Base-by-base conservation (phyloP, 139 green algal species). In the Chlamydomonas urium region DNA sequence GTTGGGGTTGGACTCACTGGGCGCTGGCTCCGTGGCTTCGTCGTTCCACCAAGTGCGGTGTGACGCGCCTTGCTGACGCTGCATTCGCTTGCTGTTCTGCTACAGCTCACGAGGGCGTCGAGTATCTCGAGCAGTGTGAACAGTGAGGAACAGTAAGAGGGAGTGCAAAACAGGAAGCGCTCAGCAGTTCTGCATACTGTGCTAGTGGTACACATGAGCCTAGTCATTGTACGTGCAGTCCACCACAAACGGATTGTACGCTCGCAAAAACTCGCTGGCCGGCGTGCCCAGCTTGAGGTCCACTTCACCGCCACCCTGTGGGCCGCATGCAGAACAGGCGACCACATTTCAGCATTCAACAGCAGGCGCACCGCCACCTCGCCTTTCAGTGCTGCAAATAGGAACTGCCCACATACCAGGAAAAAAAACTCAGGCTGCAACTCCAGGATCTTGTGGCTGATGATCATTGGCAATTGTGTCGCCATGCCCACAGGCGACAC, bases 211-310 rank as follows among this genome's bases (percentile, higher is more conserved):
- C 45, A 56, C 21, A 56, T 56, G 45, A n/a, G n/a, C n/a, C n/a
- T n/a, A n/a, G n/a, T 56, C 21, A 21, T 56, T 21, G 21, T 56
- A 67, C 23, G 60, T 67, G 60, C 31, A 47, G 73, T 93, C 85
- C 21, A 86, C 33, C 0, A 93, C 74, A 19, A 86, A 72, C 0
- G 81, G 69, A 0, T 81, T n/a, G 59, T 92, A 94, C 17, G 79
- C 76, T 1, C 53, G 24, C 0, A 94, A 53, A 58, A 94, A 94
- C 60, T 91, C 79, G 1, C 65, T 8, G 0, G 77, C 81, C 14
- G 24, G 47, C 37, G 91, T 21, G 10, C 86, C 78, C 31, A 92
- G 70, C 80, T 98, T 98, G 2, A 98, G 81, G 73, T 98, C 91
- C 32, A 94, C 86, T 70, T 98, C 90, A 0, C 93, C 93, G 17